Evolutionary conservation across 495 filamentous ascomycete species (phyloP), one percentile per base, ranked within the genome.

Genomic region (Penicillium arizonense): DNA sequence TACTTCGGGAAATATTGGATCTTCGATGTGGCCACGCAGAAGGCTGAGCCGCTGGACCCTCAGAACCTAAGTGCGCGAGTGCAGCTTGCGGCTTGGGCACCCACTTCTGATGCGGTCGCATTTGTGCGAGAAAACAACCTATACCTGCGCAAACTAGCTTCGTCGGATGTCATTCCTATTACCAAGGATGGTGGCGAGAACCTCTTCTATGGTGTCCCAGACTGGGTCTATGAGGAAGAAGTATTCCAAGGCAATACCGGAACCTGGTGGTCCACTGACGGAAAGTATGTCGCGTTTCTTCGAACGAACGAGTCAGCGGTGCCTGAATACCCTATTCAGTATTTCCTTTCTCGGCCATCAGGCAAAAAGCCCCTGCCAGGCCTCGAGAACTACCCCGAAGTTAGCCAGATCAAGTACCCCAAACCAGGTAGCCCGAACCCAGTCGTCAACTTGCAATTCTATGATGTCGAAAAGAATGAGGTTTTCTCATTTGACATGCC

Each of bases 161-260:
- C 77, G 0, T 58, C 76, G n/a, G 64, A 69, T 5, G 82, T 91
- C 12, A 79, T 75, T 4, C 83, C 85, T 52, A 86, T 98, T 52
- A 98, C 94, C 12, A 86, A 75, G 53, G 91, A 97, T 66, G 94
- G 94, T 35, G 88, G 92, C 1, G 69, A 77, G 2, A 82, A 97
- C 52, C 80, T 94, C 13, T 97, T 98, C 76, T 95, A 97, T 60
- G 94, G 94, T 18, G 84, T 96, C n/a, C 94, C 94, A 0, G 94
- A 98, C 69, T 98, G 94, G 94, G 94, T 98, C 0, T 98, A 97
- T 58, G 94, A 98, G 64, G 94, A 98, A 64, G 94, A 98, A 69
- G 92, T 98, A 5, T 88, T 97, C 57, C 56, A 73, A 2, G 84
- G 83, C 3, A 88, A 89, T 58, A 91, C 80, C 44, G 95, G 87